Conservation (phyloP, 2,329 filamentous ascomycete genomes). For the Penicillium sclerotigenum region DNA sequence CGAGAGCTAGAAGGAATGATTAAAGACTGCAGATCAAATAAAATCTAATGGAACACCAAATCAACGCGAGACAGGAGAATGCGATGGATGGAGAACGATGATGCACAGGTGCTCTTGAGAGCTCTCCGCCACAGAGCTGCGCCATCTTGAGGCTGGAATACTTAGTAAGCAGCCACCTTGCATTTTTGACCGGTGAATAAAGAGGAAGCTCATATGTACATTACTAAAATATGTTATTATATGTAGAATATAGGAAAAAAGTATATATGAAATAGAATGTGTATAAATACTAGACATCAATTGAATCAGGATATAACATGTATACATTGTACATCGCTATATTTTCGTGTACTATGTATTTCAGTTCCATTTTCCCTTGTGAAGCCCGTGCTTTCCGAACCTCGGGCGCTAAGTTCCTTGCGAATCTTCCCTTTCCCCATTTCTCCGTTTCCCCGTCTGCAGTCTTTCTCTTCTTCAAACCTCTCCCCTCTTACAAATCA, state of each 20-base stretch:
- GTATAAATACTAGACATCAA: background rate
- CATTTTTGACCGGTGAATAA: background rate
- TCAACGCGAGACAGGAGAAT: constrained; percentile 3
- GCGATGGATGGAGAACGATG: constrained; percentile 16
- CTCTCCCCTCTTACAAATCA: constrained; percentile 28
- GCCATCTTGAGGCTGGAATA: constrained; percentile 17
- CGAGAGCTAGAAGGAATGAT: background rate
- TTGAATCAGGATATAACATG: background rate
- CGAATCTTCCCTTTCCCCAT: constrained; percentile 30
- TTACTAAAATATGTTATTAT: too few relatives aligned
- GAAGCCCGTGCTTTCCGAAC: constrained; percentile 26
- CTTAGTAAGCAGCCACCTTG: constrained; percentile 14
- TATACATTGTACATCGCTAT: background rate
- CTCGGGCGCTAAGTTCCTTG: constrained; percentile 32
- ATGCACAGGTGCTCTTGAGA: constrained; percentile 18
- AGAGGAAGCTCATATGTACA: background rate
- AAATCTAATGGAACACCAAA: constrained; percentile 3
- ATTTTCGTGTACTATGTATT: background rate
- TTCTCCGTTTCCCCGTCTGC: constrained; percentile 18
- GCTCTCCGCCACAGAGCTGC: constrained; percentile 20
- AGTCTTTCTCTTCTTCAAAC: constrained; percentile 19
- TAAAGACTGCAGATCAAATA: constrained; percentile 1
- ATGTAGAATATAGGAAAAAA: background rate
- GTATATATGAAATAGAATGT: background rate
- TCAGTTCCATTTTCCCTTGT: background rate